Conservation (phyloP, 352 stramenopile genomes). For the Pythium brassicae region DNA sequence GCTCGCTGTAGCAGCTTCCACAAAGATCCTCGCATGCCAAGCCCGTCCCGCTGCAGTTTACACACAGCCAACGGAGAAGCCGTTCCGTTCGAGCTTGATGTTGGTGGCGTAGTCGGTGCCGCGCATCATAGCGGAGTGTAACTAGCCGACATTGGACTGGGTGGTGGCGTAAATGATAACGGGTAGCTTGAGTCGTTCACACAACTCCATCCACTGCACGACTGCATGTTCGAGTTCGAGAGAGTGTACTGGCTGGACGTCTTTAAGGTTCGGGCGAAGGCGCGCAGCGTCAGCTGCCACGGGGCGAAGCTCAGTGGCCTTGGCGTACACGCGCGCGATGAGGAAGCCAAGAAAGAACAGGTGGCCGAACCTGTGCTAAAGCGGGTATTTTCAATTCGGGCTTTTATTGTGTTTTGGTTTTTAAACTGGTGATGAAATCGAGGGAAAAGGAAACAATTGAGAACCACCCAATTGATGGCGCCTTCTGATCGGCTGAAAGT, state of each 20-base stretch:
- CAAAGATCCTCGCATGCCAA: background rate
- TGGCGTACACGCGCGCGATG: no score
- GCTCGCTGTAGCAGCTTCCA: background rate
- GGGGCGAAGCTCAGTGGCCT: no score
- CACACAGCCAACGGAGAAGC: constrained; percentile 6
- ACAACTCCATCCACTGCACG: background rate
- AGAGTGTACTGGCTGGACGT: no score
- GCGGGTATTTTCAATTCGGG: no score
- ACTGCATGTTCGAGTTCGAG: background rate
- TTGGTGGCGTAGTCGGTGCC: background rate
- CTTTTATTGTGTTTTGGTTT: no score
- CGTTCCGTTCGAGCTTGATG: background rate
- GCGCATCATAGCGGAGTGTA: background rate
- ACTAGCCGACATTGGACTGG: background rate
- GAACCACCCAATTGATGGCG: no score
- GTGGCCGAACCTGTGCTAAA: no score
- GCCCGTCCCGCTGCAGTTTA: background rate
- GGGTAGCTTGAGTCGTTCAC: constrained; percentile 1
- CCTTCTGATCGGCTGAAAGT: no score
- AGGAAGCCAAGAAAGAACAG: no score
- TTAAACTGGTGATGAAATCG: no score
- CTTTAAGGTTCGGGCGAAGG: background rate
- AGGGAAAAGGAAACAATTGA: no score
- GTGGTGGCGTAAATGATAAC: background rate
- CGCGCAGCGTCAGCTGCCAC: no score